Evolutionary conservation across 208 protist genomes (phyloP), one percentile per base, ranked within the genome.

Genomic region (Leishmania braziliensis): DNA sequence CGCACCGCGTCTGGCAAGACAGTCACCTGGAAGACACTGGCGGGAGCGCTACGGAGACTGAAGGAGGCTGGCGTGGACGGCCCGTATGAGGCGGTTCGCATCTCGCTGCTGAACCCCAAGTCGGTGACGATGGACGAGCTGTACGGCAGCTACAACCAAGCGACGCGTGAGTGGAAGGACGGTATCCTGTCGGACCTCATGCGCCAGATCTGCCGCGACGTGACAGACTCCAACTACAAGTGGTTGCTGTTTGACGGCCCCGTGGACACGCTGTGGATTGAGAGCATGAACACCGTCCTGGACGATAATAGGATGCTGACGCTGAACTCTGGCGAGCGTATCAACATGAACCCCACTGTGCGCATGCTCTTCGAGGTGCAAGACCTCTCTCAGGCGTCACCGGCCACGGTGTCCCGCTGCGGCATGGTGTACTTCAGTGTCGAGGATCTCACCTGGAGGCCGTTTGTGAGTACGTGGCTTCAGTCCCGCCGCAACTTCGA

Each of bases 241-340:
- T 99, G 99, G 99, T 93, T 99, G 26, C 73, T 99, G 29, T 98
- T 99, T 66, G 99, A 99, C 84, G 99, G 99, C 53, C 99, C 99
- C 36, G 98, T 99, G 23, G 99, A 99, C 90, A 99, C 99, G 68
- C 89, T 99, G 29, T 99, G 99, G 99, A 99, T 99, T 81, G 99
- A 99, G 93, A 98, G 91, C 10, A 99, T 99, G 98, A 99, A 99
- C 89, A 99, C 99, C 26, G 98, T 99, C n/a, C 90, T 99, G 23
- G 99, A 99, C 91, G 99, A 99, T 89, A 99, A 99, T 91, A 99
- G 99, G 92, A 95, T 99, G 89, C 94, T 99, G 10, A 99, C 99
- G 29, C 92, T 99, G 26, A 99, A 99, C 92, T 99, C 98, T 58
- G 97, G 98, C 39, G 98, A 99, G 87, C 95, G 99, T 82, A 99